Evolutionary conservation across 2,329 filamentous ascomycete genomes (phyloP), one percentile per base, ranked within the genome.

Genomic region (Hymenoscyphus occultus): DNA sequence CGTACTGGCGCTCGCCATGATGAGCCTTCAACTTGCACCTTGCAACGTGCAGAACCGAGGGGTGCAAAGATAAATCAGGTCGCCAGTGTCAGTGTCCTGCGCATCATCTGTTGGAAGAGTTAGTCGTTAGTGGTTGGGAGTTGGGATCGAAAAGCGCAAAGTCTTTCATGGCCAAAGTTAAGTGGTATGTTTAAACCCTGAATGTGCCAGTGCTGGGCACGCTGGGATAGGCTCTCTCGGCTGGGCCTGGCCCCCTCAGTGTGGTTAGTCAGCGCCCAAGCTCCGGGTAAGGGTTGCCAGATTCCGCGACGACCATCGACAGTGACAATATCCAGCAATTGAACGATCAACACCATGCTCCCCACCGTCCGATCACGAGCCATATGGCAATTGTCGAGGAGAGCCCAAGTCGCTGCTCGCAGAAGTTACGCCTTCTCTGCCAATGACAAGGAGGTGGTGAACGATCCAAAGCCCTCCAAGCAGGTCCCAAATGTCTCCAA

Each of bases 401-500:
- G 62, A 73, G 75, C 67, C 66, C 75, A 65, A 48, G 42, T 68
- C 10, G 65, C 72, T 28, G 66, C 69, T 6, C 71, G 68, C 63
- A 67, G 72, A 69, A 51, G 65, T 35, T 73, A 74, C 68, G 69
- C 74, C 61, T 70, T 78, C 67, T 80, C 77, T 64, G 76, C 84
- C 76, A 89, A 89, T 77, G 82, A 88, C 14, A 64, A 71, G 35
- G 60, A 75, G 66, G 68, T 71, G 59, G 65, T 71, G 58, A 73
- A 72, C 66, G 65, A 67, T 76, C 81, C 86, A 59, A 81, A 80
- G 68, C 76, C 77, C 60, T 77, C 77, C 68, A 76, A 78, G 67
- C 72, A 80, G 70, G 78, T 80, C 69, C 78, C 80, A 58, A 86
- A 84, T 74, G 82, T 88, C 69, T 87, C 86, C 63, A 81, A 80